These are phyloP conservation scores for Citrullus colocynthis DNA, from an alignment of 306 rosid genomes.

Conservation along the genomic window DNA sequence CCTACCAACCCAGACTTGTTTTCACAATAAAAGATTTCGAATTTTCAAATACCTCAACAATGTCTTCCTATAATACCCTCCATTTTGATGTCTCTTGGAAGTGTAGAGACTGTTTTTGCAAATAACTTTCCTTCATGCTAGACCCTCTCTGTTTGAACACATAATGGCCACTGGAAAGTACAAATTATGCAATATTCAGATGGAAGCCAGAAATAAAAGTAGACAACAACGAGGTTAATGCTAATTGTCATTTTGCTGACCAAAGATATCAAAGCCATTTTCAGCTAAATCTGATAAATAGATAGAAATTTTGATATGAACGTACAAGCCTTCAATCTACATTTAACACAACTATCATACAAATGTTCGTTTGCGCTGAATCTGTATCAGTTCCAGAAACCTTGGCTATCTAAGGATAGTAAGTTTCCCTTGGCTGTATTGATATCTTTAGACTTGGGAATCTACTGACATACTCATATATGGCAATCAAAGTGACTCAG, in stretches of 20 bases:
- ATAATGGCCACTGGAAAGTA: background rate
- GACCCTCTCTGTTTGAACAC: background rate
- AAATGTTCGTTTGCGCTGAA: background rate
- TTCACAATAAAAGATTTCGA: background rate
- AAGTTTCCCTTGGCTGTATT: background rate
- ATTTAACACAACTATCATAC: constrained; percentile 7
- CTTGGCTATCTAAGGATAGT: background rate
- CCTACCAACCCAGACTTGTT: background rate
- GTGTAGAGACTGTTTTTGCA: background rate
- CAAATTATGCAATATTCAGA: background rate
- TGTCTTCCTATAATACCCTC: background rate
- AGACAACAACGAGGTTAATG: background rate
- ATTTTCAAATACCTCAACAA: background rate
- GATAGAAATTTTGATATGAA: background rate
- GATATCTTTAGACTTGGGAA: background rate
- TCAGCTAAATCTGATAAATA: background rate
- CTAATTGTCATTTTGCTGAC: background rate
- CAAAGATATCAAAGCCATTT: background rate
- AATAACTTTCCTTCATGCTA: background rate
- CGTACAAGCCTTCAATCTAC: background rate
- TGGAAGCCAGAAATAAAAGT: background rate
- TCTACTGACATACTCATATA: background rate
- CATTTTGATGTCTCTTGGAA: background rate
- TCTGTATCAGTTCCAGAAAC: background rate
- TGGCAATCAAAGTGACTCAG: background rate